Evolutionary conservation across 23 red algal genomes (phyloP), one percentile per base, ranked within the genome.

Genomic region (Gracilaria gracilis): DNA sequence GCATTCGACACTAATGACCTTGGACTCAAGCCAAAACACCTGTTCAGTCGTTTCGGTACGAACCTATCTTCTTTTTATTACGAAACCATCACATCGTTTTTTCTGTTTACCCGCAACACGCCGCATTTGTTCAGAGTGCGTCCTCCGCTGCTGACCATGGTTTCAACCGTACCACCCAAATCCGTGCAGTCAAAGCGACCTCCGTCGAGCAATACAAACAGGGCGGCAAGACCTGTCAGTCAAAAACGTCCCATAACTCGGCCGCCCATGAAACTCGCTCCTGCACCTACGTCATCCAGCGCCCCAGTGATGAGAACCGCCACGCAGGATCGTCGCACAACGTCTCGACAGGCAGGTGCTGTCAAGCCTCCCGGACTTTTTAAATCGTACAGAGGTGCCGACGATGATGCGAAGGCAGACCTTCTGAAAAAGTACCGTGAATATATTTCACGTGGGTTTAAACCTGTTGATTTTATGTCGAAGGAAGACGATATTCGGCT

Each of bases 401-500:
- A 12, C 38, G 23, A 46, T n/a, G 7, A 77, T 46, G 20, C 0
- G 0, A 77, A 77, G 21, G 72, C 72, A 11, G 39, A 46, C 1
- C 24, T 50, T 13, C 50, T 77, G 4, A 48, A 51, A 15, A 77
- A 46, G 42, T 77, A 77, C 39, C 40, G 23, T 13, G 72, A 77
- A 25, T 51, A 49, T 42, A 77, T 20, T 49, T 46, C 38, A 51
- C 50, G 11, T 5, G 72, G 72, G 15, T 31, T 11, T 35, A 77
- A 15, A 25, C 72, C 38, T 12, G 32, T 4, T 15, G 72, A 77
- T 29, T 51, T 77, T 5, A 46, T 77, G 40, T 77, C 72, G 15
- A 77, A 51, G 15, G 72, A 77, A 77, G 72, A 77, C 0, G 46
- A 49, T 31, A 46, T 49, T 23, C 72, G 72, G 9, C 32, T 77